Base-by-base conservation (phyloP, 768 basidiomycete species). In the Hericium rajendrae region DNA sequence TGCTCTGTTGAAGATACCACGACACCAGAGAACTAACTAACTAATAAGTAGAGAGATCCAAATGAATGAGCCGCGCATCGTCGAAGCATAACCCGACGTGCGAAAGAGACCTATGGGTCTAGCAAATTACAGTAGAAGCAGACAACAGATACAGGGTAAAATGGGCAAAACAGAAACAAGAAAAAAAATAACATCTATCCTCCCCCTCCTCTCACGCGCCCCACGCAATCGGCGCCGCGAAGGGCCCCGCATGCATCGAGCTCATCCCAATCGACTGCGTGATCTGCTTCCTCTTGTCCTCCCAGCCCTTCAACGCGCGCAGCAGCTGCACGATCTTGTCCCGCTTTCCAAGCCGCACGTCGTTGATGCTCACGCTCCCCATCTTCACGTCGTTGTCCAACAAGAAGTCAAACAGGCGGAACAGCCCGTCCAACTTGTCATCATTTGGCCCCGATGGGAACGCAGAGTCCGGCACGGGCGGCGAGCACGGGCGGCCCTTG, bases 301-400 rank as follows among this genome's bases (percentile, higher is more conserved):
- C 87, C 91, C 91, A 91, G 0, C 71, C 69, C 70, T 83, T 88
- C 64, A 93, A 67, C 39, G 88, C 86, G 63, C 77, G 82, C 64
- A 97, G 68, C 38, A 98, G 73, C 68, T 92, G 86, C 4, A 86
- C 63, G 59, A 95, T 81, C 74, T 91, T 94, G 48, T 88, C 85
- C 51, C 83, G 76, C 67, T 87, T 90, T 32, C 89, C 91, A 59
- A 83, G 81, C 53, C 91, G 78, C 38, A 98, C 78, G 70, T 98
- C 95, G 67, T 95, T 95, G 72, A 97, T 94, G 64, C 89, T 93
- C 37, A 97, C 86, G 59, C 84, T 82, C 9, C 89, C 94, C 76
- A 95, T 90, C 72, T 88, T 87, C 57, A 94, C 84, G 51, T 93
- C 93, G 59, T 92, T 91, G 64, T 94, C 92, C 50, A 97, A 78